phyloP scores from a whole-genome alignment of 495 filamentous ascomycete genomes.

The Tuber borchii region DNA sequence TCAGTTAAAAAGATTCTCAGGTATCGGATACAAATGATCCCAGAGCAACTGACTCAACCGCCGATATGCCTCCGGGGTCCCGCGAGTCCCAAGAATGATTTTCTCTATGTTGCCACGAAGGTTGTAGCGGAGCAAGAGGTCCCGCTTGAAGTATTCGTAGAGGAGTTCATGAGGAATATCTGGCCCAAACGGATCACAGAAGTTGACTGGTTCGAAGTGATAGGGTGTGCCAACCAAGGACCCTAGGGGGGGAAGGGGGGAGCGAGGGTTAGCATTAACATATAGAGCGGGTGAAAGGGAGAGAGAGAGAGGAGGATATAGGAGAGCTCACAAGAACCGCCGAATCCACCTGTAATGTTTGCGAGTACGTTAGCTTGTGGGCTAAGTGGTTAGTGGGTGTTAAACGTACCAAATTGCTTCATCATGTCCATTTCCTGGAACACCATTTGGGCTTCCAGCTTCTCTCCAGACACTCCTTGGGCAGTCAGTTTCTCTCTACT shows the following conservation, averaged over 20 bases:
- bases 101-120: background rate
- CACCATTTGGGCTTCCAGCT: background rate
- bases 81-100: background rate
- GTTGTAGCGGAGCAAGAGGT: background rate
- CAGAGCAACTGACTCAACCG: background rate
- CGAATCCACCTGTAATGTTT: background rate
- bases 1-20: background rate
- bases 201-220: background rate
- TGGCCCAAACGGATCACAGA: background rate
- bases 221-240: background rate
- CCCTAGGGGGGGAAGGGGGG: background rate
- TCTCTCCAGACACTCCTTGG: background rate
- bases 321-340: background rate
- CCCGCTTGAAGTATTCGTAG: background rate
- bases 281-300: background rate
- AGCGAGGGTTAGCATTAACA: background rate
- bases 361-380: background rate
- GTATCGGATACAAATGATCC: constrained; percentile 1
- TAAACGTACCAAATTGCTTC: background rate
- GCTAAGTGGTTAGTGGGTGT: too few relatives aligned
- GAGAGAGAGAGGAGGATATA: background rate
- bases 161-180: background rate
- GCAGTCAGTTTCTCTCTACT: background rate
- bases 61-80: background rate
- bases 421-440: background rate